Evolutionary conservation across 2,329 filamentous ascomycete genomes (phyloP).

Genomic region (Ascochyta pisi): DNA sequence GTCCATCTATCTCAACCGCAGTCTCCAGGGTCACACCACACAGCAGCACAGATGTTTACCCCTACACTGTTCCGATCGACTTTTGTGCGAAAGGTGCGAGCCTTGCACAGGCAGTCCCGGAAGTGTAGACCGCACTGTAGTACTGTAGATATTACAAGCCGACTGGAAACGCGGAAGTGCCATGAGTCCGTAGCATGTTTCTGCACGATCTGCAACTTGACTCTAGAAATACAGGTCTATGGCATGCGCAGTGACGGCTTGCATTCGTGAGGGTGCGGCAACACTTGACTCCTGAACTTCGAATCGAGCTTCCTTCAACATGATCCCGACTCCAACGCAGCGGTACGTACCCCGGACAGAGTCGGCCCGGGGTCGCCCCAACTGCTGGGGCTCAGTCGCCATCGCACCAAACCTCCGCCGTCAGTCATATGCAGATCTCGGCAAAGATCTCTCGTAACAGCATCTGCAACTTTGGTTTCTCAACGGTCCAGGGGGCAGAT

Average conservation of each 20-base stretch:
- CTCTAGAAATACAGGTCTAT: background rate
- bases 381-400: constrained; percentile 7
- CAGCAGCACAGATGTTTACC: background rate
- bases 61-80: background rate
- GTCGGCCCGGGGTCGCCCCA: constrained; percentile 23
- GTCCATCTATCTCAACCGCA: background rate
- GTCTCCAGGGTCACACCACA: background rate
- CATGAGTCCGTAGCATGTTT: background rate
- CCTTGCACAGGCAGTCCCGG: too few relatives aligned
- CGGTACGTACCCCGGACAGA: constrained; percentile 23
- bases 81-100: too few relatives aligned
- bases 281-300: background rate
- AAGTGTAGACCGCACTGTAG: too few relatives aligned
- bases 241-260: background rate
- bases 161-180: background rate
- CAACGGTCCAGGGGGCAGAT: constrained; percentile 5
- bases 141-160: background rate
- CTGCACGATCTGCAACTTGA: background rate
- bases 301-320: background rate
- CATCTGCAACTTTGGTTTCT: constrained; percentile 18
- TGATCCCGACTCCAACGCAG: background rate
- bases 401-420: constrained; percentile 12
- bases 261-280: background rate
- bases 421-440: constrained; percentile 33
- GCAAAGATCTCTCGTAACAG: constrained; percentile 33